These are phyloP conservation scores for Leucogyrophana mollusca DNA, from an alignment of 768 basidiomycete genomes.

Conservation along the genomic window DNA sequence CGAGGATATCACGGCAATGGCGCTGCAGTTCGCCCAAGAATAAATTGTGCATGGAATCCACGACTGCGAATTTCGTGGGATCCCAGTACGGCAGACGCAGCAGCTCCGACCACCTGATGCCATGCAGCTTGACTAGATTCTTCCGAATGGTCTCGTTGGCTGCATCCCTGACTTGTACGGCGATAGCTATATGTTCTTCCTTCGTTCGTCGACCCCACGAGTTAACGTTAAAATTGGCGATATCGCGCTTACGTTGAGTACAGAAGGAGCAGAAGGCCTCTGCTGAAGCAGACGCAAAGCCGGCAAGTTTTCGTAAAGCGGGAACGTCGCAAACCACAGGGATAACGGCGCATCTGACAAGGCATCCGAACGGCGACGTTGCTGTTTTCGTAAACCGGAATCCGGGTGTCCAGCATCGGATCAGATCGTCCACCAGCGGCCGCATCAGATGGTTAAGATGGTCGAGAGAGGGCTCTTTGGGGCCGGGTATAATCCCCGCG, in stretches of 20 bases:
- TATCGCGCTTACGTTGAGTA: constrained; percentile 5
- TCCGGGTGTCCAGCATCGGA: constrained; percentile 24
- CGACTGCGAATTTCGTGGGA: constrained; percentile 13
- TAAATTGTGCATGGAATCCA: constrained; percentile 26
- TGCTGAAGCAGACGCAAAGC: constrained; percentile 18
- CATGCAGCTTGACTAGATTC: constrained; percentile 6
- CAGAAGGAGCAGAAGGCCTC: constrained; percentile 33
- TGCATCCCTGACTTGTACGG: neutral
- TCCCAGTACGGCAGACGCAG: constrained; percentile 21
- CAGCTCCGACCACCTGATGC: constrained; percentile 16
- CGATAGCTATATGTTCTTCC: neutral
- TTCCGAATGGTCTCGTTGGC: neutral
- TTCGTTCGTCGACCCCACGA: constrained; percentile 1
- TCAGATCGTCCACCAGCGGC: constrained; percentile 29
- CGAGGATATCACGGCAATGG: constrained; percentile 23
- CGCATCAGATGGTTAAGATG: constrained; percentile 29
- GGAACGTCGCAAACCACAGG: constrained; percentile 29
- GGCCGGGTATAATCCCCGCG: constrained; percentile 28
- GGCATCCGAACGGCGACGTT: constrained; percentile 1
- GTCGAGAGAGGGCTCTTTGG: constrained; percentile 22
- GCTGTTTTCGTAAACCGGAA: constrained; percentile 25
- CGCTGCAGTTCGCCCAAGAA: constrained; percentile 26
- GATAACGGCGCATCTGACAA: constrained; percentile 7
- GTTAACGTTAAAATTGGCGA: constrained; percentile 3
- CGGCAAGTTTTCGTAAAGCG: constrained; percentile 26